Percentiles rank a stretch among this genome's conserved stretches.
Evolutionary conservation across 164 flowering plant species (phyloP).

Genomic region (Umbilicus rupestris): DNA sequence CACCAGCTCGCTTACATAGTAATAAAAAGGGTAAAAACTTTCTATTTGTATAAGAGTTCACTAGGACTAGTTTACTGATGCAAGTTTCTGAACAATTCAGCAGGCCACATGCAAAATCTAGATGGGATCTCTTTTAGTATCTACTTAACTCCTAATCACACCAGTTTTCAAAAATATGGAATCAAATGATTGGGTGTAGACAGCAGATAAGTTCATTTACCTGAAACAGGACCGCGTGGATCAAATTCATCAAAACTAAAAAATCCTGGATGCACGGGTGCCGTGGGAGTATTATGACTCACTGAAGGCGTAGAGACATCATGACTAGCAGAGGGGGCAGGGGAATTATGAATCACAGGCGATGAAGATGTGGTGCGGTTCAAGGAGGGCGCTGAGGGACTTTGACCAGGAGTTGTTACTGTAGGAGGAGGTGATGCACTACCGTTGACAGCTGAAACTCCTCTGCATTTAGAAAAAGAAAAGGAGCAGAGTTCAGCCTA

Average conservation of each 20-base stretch:
- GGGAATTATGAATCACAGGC: neutral
- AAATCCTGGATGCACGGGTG: constrained; percentile 31
- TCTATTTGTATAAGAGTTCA: no score
- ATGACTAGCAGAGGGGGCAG: neutral
- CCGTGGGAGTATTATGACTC: constrained; percentile 20
- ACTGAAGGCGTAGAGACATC: neutral
- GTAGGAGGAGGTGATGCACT: neutral
- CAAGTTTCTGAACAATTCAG: neutral
- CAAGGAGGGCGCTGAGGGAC: neutral
- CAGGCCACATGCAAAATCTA: neutral
- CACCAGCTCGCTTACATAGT: no score
- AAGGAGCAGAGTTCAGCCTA: neutral
- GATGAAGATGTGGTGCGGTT: constrained; percentile 1
- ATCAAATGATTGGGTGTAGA: neutral
- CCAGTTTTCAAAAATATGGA: neutral
- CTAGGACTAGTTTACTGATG: no score
- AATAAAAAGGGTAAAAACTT: no score
- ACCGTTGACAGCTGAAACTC: constrained; percentile 13
- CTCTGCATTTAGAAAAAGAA: constrained; percentile 29
- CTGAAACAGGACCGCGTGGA: constrained; percentile 70
- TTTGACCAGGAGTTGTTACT: neutral
- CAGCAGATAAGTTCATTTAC: constrained; percentile 20
- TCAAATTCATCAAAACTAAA: constrained; percentile 81
- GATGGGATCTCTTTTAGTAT: neutral
- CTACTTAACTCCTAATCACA: no score